These are phyloP conservation scores for Cryphonectria nitschkei DNA, from an alignment of 2,329 filamentous ascomycete genomes.

Conservation along the genomic window DNA sequence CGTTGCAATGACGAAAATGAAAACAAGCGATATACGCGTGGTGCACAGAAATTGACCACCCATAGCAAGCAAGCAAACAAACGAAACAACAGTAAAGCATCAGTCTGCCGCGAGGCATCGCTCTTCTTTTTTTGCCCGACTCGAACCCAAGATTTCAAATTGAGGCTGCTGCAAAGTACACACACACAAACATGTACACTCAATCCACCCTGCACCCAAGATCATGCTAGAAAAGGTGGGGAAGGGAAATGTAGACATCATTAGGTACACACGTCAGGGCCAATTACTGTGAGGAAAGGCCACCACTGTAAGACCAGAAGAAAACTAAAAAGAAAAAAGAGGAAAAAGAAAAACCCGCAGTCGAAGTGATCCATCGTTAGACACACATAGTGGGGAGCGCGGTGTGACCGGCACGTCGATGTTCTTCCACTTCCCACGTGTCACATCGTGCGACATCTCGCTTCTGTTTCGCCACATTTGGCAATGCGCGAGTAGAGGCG, in stretches of 20 bases:
- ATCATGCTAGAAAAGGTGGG: background rate
- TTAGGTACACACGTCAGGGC: background rate
- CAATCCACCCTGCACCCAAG: background rate
- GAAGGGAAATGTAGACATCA: background rate
- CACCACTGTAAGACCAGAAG: background rate
- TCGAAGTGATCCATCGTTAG: background rate
- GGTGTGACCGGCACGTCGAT: background rate
- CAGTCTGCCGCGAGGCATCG: conserved; percentile 22
- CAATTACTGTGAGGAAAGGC: background rate
- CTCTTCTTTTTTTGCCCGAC: conserved; percentile 12
- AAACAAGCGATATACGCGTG: background rate
- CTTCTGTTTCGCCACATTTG: background rate
- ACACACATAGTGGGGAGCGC: background rate
- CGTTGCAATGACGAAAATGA: background rate
- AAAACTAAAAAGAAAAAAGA: background rate
- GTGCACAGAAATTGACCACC: background rate
- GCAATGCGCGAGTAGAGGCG: background rate
- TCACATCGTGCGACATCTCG: background rate
- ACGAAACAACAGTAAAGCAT: conserved; percentile 3
- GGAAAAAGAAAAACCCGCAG: background rate
- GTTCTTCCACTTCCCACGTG: background rate
- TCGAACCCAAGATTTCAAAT: background rate
- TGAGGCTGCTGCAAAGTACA: conserved; percentile 1
- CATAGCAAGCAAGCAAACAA: background rate
- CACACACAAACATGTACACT: background rate